A percentile compares a stretch with the other conserved stretches of the same genome.
These are phyloP conservation scores for Babjeviella inositovora DNA, from an alignment of 805 yeast species.

Conservation along the genomic window DNA sequence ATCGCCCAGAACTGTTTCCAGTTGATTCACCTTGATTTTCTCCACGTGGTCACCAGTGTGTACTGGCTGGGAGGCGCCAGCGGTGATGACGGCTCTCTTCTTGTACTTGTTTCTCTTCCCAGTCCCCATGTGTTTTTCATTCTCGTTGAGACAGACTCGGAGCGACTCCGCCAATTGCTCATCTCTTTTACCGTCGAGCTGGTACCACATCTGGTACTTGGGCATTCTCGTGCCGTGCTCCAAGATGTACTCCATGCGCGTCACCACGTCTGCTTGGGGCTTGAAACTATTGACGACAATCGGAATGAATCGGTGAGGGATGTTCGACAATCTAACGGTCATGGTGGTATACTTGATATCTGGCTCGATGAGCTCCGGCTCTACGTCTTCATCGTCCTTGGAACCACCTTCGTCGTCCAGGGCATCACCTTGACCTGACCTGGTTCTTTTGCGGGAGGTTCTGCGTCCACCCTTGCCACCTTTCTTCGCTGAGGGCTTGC, in stretches of 20 bases:
- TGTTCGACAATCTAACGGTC: constrained; percentile 46
- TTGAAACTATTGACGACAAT: constrained; percentile 52
- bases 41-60: no score
- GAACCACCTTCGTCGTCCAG: constrained; percentile 4
- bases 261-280: constrained; percentile 35
- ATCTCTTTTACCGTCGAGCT: constrained; percentile 62
- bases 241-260: constrained; percentile 45
- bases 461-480: constrained; percentile 10
- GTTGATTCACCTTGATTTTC: no score
- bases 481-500: constrained; percentile 4
- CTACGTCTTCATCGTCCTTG: constrained; percentile 3
- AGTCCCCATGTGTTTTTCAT: constrained; percentile 26
- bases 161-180: constrained; percentile 48
- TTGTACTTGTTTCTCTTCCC: constrained; percentile 10
- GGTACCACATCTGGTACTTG: constrained; percentile 66
- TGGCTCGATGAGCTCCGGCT: constrained; percentile 16
- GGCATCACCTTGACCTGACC: constrained; percentile 4
- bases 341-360: constrained; percentile 37
- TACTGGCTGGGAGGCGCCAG: no score
- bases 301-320: constrained; percentile 51
- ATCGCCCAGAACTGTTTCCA: no score
- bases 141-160: constrained; percentile 36
- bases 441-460: constrained; percentile 14
- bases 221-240: constrained; percentile 42
- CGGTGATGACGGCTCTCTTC: no score